Evolutionary conservation across 192 early-diverging fungal genomes (phyloP).

Genomic region (Dispira parvispora): DNA sequence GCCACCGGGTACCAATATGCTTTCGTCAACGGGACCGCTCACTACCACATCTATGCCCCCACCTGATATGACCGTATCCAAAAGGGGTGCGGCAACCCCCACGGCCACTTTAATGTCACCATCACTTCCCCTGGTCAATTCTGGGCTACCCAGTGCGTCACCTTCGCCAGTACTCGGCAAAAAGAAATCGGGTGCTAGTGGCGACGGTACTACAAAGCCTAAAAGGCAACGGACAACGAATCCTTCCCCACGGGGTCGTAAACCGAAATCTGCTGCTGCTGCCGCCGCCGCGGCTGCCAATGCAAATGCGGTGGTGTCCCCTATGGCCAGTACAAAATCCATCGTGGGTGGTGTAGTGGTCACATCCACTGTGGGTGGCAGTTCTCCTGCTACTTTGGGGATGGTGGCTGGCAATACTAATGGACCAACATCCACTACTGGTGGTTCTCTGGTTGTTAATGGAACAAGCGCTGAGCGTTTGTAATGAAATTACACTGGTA

Average conservation of each 20-base stretch:
- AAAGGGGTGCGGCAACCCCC: neutral
- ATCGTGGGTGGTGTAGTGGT: too few species aligned
- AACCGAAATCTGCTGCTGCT: neutral
- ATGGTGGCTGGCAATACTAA: too few species aligned
- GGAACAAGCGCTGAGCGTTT: too few species aligned
- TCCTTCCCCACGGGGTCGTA: neutral
- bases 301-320: neutral
- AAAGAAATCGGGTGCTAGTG: neutral
- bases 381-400: too few species aligned
- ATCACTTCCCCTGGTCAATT: neutral
- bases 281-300: neutral
- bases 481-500: too few species aligned
- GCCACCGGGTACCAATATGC: neutral
- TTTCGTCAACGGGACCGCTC: neutral
- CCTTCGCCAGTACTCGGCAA: neutral
- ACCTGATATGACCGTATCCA: neutral
- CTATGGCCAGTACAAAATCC: too few species aligned
- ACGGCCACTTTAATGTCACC: neutral
- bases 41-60: neutral
- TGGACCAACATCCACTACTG: too few species aligned
- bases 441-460: too few species aligned
- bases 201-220: neutral
- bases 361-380: too few species aligned
- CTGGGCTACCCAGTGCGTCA: neutral
- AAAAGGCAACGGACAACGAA: neutral